Evolutionary conservation across 257 asterid species (phyloP).

Genomic region (Vinca minor): DNA sequence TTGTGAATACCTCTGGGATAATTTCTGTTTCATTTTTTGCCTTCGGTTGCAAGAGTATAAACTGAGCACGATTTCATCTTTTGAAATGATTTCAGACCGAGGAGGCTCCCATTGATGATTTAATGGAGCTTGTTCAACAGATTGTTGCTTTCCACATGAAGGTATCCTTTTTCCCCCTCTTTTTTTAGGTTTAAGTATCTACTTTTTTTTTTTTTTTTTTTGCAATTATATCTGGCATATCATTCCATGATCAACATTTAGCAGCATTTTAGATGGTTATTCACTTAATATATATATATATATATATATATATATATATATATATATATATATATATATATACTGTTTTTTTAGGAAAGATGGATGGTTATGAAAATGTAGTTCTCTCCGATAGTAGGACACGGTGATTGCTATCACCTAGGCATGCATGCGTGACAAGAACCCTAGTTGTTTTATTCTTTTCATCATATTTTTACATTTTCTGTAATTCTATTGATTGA

Average conservation of each 20-base stretch:
- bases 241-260: not conserved
- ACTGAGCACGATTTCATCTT: not conserved
- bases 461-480: not conserved
- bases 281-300: too few relatives aligned
- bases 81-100: slow-evolving; percentile 23
- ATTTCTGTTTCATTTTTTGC: not conserved
- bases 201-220: too few relatives aligned
- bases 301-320: too few relatives aligned
- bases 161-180: slow-evolving; percentile 29
- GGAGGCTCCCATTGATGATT: slow-evolving; percentile 56
- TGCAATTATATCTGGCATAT: not conserved
- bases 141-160: slow-evolving; percentile 89
- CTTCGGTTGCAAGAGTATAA: too few relatives aligned
- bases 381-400: too few relatives aligned
- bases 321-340: too few relatives aligned
- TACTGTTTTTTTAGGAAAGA: too few relatives aligned
- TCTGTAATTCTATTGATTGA: not conserved
- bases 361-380: too few relatives aligned
- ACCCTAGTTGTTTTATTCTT: not conserved
- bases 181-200: too few relatives aligned
- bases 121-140: slow-evolving; percentile 80
- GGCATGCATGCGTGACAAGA: too few relatives aligned
- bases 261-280: too few relatives aligned
- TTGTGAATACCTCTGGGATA: not conserved
- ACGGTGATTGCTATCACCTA: too few relatives aligned